phyloP scores from a whole-genome alignment of 2,329 filamentous ascomycete genomes.

The Chrysoporthe puriensis region DNA sequence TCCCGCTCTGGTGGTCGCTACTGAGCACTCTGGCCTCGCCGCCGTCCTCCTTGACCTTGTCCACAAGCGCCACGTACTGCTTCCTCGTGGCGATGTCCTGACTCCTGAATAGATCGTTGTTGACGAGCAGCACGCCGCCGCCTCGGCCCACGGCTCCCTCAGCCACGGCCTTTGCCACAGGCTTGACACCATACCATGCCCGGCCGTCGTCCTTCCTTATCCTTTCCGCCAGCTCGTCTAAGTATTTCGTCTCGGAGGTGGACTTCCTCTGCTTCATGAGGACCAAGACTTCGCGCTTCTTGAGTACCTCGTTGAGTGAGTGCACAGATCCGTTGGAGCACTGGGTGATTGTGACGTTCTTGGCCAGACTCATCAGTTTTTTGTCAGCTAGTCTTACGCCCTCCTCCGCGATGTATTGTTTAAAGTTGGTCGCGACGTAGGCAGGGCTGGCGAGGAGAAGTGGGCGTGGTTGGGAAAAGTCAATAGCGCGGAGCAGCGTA shows the following conservation, averaged over 20 bases:
- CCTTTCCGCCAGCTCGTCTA: conserved; percentile 81
- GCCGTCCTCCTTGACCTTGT: conserved; percentile 83
- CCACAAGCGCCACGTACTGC: conserved; percentile 83
- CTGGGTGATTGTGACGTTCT: conserved; percentile 75
- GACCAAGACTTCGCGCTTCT: conserved; percentile 75
- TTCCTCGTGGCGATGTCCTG: conserved; percentile 76
- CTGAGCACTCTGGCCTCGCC: conserved; percentile 90
- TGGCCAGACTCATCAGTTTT: conserved; percentile 62
- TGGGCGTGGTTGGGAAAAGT: conserved; percentile 71
- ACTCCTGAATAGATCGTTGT: conserved; percentile 84
- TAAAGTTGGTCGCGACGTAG: conserved; percentile 82
- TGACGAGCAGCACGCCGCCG: conserved; percentile 83
- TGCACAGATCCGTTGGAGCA: conserved; percentile 85
- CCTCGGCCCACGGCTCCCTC: conserved; percentile 88
- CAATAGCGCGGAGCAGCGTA: conserved; percentile 76
- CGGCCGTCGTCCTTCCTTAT: conserved; percentile 83
- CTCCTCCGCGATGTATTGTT: conserved; percentile 70
- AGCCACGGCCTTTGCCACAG: conserved; percentile 80
- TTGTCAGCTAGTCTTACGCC: conserved; percentile 66
- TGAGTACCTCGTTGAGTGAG: conserved; percentile 83
- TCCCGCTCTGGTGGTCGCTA: conserved; percentile 91
- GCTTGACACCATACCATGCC: conserved; percentile 85
- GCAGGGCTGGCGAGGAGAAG: conserved; percentile 87
- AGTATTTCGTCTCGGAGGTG: conserved; percentile 77
- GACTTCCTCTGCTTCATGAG: conserved; percentile 88